Percentiles rank a stretch among this genome's conserved stretches.
These are phyloP conservation scores for Chytriomyces sp. DNA, from an alignment of 192 early-diverging fungal species.

Conservation along the genomic window DNA sequence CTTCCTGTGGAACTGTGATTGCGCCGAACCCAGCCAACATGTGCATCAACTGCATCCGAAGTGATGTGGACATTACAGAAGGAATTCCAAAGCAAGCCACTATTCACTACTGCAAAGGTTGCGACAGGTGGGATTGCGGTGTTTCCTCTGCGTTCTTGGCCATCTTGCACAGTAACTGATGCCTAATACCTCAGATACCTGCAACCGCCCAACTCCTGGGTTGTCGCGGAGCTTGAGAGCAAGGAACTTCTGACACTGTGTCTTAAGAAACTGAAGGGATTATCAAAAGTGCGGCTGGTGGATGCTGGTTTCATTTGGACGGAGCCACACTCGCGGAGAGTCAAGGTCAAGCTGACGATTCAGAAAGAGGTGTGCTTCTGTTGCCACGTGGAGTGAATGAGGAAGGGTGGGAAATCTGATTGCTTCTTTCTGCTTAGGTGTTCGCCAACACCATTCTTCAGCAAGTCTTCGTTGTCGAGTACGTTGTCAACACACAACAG, in stretches of 20 bases:
- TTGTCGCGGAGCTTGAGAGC: constrained; percentile 82
- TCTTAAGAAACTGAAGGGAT: constrained; percentile 87
- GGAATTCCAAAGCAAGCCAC: constrained; percentile 97
- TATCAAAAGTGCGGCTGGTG: constrained; percentile 90
- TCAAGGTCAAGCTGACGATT: constrained; percentile 98
- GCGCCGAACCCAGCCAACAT: constrained; percentile 97
- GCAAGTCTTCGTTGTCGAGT: constrained; percentile 96
- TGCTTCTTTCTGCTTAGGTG: too few species aligned
- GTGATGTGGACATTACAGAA: constrained; percentile 97
- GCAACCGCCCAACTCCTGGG: constrained; percentile 93
- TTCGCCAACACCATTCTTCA: constrained; percentile 94
- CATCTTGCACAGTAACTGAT: neutral
- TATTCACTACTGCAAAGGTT: constrained; percentile 94
- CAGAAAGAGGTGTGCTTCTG: constrained; percentile 84
- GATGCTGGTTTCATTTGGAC: constrained; percentile 99
- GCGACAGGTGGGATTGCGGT: constrained; percentile 68
- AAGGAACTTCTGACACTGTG: constrained; percentile 90
- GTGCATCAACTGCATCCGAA: constrained; percentile 98
- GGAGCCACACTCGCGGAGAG: constrained; percentile 85
- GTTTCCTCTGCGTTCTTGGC: neutral
- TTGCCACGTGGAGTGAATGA: too few species aligned
- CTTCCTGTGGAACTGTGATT: constrained; percentile 90
- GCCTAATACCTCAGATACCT: constrained; percentile 61
- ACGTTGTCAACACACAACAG: constrained; percentile 86
- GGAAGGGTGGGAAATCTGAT: too few species aligned